Percentiles rank a stretch among this genome's conserved stretches.
These are phyloP conservation scores for Chaetomium sp. DNA, from an alignment of 2,329 filamentous ascomycete genomes.

Conservation along the genomic window DNA sequence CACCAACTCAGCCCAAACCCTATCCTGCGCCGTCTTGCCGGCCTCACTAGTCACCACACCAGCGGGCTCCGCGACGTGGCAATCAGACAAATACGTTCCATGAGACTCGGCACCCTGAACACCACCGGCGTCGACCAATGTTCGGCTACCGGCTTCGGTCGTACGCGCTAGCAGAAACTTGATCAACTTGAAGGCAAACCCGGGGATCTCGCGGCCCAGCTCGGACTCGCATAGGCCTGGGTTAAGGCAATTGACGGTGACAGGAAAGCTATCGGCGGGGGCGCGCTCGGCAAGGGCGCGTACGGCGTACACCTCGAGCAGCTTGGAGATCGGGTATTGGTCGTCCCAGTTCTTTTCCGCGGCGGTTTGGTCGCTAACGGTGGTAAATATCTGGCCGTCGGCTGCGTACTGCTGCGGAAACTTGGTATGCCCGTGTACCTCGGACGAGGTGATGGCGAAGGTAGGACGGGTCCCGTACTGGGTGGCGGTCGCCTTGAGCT, in stretches of 20 bases:
- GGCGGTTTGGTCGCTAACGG: constrained; percentile 24
- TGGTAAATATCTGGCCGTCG: constrained; percentile 21
- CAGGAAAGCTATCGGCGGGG: background rate
- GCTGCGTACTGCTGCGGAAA: constrained; percentile 28
- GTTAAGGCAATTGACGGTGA: constrained; percentile 5
- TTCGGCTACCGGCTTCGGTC: too few species aligned
- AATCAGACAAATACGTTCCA: too few species aligned
- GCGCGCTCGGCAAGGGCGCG: constrained; percentile 6
- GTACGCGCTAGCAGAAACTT: too few species aligned
- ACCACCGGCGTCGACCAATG: too few species aligned
- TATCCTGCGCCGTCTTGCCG: too few species aligned
- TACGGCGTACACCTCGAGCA: constrained; percentile 3
- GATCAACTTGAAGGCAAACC: too few species aligned
- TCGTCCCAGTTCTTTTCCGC: background rate
- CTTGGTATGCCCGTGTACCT: constrained; percentile 23
- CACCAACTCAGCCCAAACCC: too few species aligned
- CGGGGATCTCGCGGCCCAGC: background rate
- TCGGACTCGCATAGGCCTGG: constrained; percentile 8
- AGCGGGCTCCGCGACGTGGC: too few species aligned
- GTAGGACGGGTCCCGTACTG: constrained; percentile 21
- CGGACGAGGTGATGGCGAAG: constrained; percentile 27
- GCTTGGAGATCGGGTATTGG: constrained; percentile 11
- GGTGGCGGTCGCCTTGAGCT: constrained; percentile 36
- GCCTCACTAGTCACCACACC: too few species aligned
- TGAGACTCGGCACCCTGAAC: too few species aligned